Percentiles rank a stretch among this genome's conserved stretches.
These are phyloP conservation scores for Suillus sp. DNA, from an alignment of 768 basidiomycete species.

Conservation along the genomic window DNA sequence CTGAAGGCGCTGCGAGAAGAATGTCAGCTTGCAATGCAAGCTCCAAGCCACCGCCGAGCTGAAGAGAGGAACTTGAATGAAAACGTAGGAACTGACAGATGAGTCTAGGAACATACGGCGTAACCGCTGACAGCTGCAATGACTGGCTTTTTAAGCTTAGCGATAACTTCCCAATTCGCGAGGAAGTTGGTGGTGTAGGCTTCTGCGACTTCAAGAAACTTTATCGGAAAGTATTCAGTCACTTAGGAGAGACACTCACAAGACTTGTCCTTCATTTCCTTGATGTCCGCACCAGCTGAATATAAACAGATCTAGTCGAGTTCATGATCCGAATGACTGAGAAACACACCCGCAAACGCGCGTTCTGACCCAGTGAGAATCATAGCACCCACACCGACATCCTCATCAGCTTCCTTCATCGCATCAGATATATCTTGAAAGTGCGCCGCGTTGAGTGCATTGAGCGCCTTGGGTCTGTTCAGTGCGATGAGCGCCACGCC, in stretches of 20 bases:
- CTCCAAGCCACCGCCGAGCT: slow-evolving; percentile 98
- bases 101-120: slow-evolving; percentile 56
- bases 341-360: slow-evolving; percentile 83
- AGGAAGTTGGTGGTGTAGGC: slow-evolving; percentile 87
- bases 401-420: slow-evolving; percentile 66
- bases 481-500: slow-evolving; percentile 80
- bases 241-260: slow-evolving; percentile 50
- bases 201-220: slow-evolving; percentile 61
- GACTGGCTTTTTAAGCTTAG: slow-evolving; percentile 83
- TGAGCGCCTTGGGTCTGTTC: slow-evolving; percentile 88
- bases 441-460: slow-evolving; percentile 81
- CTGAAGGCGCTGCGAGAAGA: slow-evolving; percentile 86
- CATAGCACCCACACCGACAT: slow-evolving; percentile 75
- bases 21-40: slow-evolving; percentile 97
- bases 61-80: not conserved
- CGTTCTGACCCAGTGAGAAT: slow-evolving; percentile 91
- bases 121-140: slow-evolving; percentile 96
- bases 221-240: slow-evolving; percentile 1
- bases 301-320: slow-evolving; percentile 9
- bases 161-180: slow-evolving; percentile 77
- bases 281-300: slow-evolving; percentile 94
- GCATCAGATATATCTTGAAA: slow-evolving; percentile 83
- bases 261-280: slow-evolving; percentile 97
- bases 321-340: not conserved
- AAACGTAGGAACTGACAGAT: not conserved